Evolutionary conservation across 768 basidiomycete species (phyloP), one percentile per base, ranked within the genome.

Genomic region (Collybia sp.): DNA sequence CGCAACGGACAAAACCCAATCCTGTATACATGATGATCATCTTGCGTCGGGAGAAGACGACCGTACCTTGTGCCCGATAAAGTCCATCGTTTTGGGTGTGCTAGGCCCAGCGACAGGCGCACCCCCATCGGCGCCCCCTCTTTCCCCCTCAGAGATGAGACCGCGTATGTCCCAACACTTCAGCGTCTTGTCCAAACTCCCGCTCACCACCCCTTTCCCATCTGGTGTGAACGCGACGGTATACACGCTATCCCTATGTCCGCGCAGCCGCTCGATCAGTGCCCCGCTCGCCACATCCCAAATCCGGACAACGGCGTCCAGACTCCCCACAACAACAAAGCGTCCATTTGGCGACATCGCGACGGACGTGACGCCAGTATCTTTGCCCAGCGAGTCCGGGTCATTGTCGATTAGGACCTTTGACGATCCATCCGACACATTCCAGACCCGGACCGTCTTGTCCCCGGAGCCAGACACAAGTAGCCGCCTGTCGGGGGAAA

Each of bases 181-280:
- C 50, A 94, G 60, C 42, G 87, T 91, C 73, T 88, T 87, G 59
- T 94, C 91, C 58, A 94, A 68, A 66, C 88, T 92, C 33, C 94
- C 95, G 50, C 88, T 93, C 4, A 97, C 91, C 52, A 99, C 72
- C 6, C 84, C 87, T 59, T 82, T 83, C 17, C 93, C 93, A 58
- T 96, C 94, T 0, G 92, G 93, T 1, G 90, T 92, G 66, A 97
- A 99, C 20, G 89, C 92, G 3, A 93, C 77, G 41, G 85, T 85
- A 62, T 93, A 93, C 37, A 94, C 92, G 43, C 83, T 85, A 58
- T 93, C 88, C 45, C 74, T 75, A 60, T 94, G 92, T 0, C 91
- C 91, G 37, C 77, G 67, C 46, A 94, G 67, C 19, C 82, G 71
- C 60, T 89, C 89, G 6, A 92, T 70, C n/a, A 93, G 68, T 37